Conservation (phyloP, 768 basidiomycete genomes). For the Xerocomellus chrysenteron region DNA sequence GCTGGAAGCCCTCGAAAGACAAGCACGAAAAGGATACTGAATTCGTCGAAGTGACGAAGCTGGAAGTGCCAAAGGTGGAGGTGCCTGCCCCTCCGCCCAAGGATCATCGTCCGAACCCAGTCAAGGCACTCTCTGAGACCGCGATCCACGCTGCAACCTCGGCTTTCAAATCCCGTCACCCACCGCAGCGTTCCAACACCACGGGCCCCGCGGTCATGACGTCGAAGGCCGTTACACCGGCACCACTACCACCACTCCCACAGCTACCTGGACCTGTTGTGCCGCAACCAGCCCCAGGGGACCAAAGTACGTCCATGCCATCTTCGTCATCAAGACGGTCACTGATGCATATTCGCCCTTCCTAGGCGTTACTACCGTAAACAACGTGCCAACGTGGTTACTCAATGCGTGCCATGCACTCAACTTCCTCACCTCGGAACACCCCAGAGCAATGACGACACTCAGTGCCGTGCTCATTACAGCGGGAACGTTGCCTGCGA, state of each 20-base stretch:
- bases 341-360: not conserved
- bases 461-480: slow-evolving; percentile 78
- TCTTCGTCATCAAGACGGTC: not conserved
- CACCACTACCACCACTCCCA: slow-evolving; percentile 18
- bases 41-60: slow-evolving; percentile 29
- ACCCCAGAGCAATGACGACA: slow-evolving; percentile 73
- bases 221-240: slow-evolving; percentile 2
- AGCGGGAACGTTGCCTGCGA: slow-evolving; percentile 69
- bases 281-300: slow-evolving; percentile 9
- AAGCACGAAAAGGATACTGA: slow-evolving; percentile 33
- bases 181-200: slow-evolving; percentile 31
- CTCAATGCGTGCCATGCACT: slow-evolving; percentile 75
- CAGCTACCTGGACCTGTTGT: slow-evolving; percentile 4
- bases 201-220: slow-evolving; percentile 27
- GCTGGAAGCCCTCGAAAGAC: slow-evolving; percentile 45
- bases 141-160: slow-evolving; percentile 30
- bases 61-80: slow-evolving; percentile 26
- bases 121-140: slow-evolving; percentile 35
- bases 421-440: slow-evolving; percentile 70
- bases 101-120: slow-evolving; percentile 34
- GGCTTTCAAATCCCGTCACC: slow-evolving; percentile 27
- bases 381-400: slow-evolving; percentile 72
- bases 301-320: slow-evolving; percentile 18
- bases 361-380: slow-evolving; percentile 42
- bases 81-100: slow-evolving; percentile 27